A percentile compares a stretch with the other conserved stretches of the same genome.
Conservation (phyloP, 2,329 filamentous ascomycete species). For the Chalaropsis thielavioides region DNA sequence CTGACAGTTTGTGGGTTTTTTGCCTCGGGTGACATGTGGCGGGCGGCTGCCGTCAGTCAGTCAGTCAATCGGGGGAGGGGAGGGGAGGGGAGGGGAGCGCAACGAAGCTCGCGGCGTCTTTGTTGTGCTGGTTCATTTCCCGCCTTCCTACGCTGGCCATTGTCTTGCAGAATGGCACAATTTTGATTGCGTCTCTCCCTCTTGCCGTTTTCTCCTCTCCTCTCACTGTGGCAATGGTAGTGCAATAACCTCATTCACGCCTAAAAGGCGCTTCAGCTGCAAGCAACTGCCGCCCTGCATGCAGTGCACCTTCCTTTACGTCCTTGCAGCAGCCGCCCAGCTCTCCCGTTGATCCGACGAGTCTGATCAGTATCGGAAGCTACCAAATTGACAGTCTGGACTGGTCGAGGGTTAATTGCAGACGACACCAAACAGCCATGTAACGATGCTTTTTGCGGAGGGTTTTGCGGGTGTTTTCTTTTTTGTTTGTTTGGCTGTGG, state of each 20-base stretch:
- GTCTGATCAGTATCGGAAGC: conserved; percentile 4
- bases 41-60: no score
- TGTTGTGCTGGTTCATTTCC: not conserved
- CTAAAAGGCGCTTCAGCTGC: conserved; percentile 1
- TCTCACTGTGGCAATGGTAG: not conserved
- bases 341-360: not conserved
- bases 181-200: not conserved
- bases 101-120: not conserved
- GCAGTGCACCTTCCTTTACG: not conserved
- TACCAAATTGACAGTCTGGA: not conserved
- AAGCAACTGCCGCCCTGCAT: conserved; percentile 2
- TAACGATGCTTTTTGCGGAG: not conserved
- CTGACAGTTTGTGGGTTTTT: not conserved
- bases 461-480: not conserved
- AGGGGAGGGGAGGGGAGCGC: no score
- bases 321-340: not conserved
- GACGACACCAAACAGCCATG: no score
- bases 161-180: not conserved
- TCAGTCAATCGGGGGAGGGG: no score
- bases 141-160: not conserved
- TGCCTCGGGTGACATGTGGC: no score
- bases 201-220: not conserved
- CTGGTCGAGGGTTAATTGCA: not conserved
- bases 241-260: conserved; percentile 5
- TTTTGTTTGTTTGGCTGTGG: not conserved